Base-by-base conservation (phyloP, 768 basidiomycete species). In the Austroboletus eburneus region DNA sequence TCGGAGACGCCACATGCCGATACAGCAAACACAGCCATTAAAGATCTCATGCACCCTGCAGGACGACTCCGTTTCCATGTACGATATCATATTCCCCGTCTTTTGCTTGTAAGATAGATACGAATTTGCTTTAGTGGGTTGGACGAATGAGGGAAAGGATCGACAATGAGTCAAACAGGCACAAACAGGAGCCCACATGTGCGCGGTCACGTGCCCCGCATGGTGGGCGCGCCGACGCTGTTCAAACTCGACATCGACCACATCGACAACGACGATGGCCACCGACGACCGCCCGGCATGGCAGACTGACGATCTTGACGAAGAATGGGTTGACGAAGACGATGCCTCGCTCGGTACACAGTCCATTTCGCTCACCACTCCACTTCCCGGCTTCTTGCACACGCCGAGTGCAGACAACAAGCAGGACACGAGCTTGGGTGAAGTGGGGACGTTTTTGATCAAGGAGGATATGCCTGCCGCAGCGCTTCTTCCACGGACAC, bases 271-370 rank as follows among this genome's bases (percentile, higher is more conserved):
- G 13, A 22, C 22, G 17, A 60, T 61, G 49, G 38, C 52, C 17
- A 29, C 29, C 30, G 34, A 47, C 24, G 41, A 42, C 40, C 69
- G 67, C 37, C 89, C 89, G 18, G 88, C 77, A 40, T 91, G 89
- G 89, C 84, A 88, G 63, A 91, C 90, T 1, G 87, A 89, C 44
- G 92, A 94, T 61, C 79, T 96, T 7, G 84, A 81, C 49, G 91
- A 94, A 56, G 92, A 94, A 72, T 96, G 92, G 92, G 73, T 88
- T 48, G 89, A 91, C 34, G 69, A 76, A 34, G 68, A 70, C 40
- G 66, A 67, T 38, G 61, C 58, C 36, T 67, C 55, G 17, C 46
- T 67, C 35, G 70, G 75, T 60, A 75, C 79, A 49, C 71, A 72
- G 67, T 78, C 80, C 43, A 69, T 83, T 44, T 83, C 83, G 34